A percentile compares a stretch with the other conserved stretches of the same genome.
These are phyloP conservation scores for Backusella tuberculispora DNA, from an alignment of 192 early-diverging fungal species.

Conservation along the genomic window DNA sequence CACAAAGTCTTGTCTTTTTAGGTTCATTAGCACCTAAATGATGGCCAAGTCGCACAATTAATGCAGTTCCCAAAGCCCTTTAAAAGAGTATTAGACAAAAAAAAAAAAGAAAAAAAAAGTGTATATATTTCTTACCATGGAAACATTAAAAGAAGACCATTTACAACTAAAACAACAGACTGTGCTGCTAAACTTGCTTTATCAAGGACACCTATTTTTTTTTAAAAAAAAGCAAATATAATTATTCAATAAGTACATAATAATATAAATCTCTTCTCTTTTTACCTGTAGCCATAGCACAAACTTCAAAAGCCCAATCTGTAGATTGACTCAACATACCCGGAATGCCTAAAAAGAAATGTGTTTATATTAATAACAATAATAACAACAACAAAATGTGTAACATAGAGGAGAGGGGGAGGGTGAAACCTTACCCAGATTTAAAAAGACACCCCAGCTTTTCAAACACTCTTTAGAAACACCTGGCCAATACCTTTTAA, in stretches of 20 bases:
- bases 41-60: slow-evolving; percentile 33
- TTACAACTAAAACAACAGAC: slow-evolving; percentile 28
- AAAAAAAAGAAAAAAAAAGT: not conserved
- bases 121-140: slow-evolving; percentile 24
- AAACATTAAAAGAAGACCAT: slow-evolving; percentile 30
- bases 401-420: too few relatives aligned
- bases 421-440: slow-evolving; percentile 38
- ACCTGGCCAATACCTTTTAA: slow-evolving; percentile 23
- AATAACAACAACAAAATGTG: not conserved
- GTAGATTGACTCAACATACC: slow-evolving; percentile 41
- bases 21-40: slow-evolving; percentile 34
- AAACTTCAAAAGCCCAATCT: slow-evolving; percentile 42
- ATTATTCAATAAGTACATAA: not conserved
- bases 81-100: not conserved
- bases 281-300: slow-evolving; percentile 24
- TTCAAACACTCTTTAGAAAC: slow-evolving; percentile 13
- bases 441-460: slow-evolving; percentile 28
- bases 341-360: slow-evolving; percentile 33
- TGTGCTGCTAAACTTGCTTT: slow-evolving; percentile 33
- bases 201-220: slow-evolving; percentile 29
- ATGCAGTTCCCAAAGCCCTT: slow-evolving; percentile 29
- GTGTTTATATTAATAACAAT: not conserved
- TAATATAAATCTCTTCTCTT: not conserved
- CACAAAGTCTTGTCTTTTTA: slow-evolving; percentile 18
- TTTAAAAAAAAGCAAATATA: too few relatives aligned